Base-by-base conservation (phyloP, 768 basidiomycete genomes). In the Tylopilus cervinicoccineus region DNA sequence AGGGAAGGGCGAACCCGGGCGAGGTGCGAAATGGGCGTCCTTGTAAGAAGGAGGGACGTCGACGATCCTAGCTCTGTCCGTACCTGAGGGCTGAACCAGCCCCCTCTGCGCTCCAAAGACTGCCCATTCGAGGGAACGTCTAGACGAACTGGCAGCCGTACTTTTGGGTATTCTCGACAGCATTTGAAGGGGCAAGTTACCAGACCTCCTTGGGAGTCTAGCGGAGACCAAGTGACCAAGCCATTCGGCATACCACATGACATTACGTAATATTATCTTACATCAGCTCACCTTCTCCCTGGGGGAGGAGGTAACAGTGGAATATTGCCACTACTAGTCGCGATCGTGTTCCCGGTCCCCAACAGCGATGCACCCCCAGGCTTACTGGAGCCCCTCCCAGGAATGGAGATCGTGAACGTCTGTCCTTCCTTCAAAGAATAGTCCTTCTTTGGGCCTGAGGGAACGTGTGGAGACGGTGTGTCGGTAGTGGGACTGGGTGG, bases 401-500 rank as follows among this genome's bases (percentile, higher is more conserved):
- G 94, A 50, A 96, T 90, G 28, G 80, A 73, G 55, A 97, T 95
- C 5, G 86, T 85, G 66, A 97, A 94, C 0, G 93, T 96, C 65
- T 97, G 90, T 9, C 93, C 93, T 57, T 93, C 91, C 66, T 95
- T 96, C 57, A 97, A 70, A 32, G 87, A 88, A 68, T 93, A 96
- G 57, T 97, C 93, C 67, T 91, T 90, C 74, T 92, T 93, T 2
- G 91, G 89, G 10, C 86, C 90, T 9, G 76, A 52, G 12, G 91
- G 85, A 47, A 87, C 56, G 55, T 85, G 79, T 9, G 88, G 82
- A n/a, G 87, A 85, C 2, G 78, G 63, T 6, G 72, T 53, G 7
- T 73, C 70, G 9, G 72, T 58, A 9, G 70, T 62, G 6, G 79
- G 63, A 41, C 72, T 65, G 5, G 70, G 64, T 16, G 78, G 80